phyloP scores from a whole-genome alignment of 2,329 filamentous ascomycete species.

The Alternaria brassicicola region DNA sequence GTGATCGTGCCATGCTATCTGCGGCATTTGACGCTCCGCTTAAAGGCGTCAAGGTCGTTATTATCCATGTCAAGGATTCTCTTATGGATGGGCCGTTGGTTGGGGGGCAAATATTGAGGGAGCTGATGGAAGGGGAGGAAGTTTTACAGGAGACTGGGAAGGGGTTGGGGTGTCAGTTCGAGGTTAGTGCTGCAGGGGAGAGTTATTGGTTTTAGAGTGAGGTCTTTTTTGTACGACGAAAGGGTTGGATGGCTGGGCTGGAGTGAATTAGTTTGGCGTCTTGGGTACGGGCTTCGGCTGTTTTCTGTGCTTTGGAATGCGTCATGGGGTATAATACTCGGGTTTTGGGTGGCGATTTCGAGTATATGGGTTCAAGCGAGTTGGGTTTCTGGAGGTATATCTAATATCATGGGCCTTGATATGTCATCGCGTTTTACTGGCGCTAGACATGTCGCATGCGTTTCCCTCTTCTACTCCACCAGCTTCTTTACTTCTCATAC shows the following conservation, averaged over 20 bases:
- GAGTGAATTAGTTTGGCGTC: neutral
- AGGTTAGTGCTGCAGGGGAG: constrained; percentile 71
- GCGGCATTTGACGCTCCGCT: constrained; percentile 58
- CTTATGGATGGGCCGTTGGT: constrained; percentile 72
- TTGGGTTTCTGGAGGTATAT: neutral
- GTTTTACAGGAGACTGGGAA: constrained; percentile 55
- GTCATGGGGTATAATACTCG: neutral
- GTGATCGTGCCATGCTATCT: constrained; percentile 34
- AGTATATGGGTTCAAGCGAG: neutral
- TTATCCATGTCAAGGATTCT: constrained; percentile 94
- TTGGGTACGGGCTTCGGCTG: neutral
- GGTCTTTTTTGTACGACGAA: neutral
- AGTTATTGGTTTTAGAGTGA: constrained; percentile 54
- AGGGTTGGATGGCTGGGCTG: neutral
- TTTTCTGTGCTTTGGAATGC: neutral
- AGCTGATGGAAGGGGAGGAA: constrained; percentile 70
- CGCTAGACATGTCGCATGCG: neutral
- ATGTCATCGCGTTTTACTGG: neutral
- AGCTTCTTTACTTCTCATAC: neutral
- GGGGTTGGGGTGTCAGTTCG: constrained; percentile 78
- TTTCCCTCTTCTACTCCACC: neutral
- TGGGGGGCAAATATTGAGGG: constrained; percentile 69
- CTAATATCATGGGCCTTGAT: neutral
- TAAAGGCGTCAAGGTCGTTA: constrained; percentile 75
- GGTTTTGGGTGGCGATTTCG: neutral